These are phyloP conservation scores for Periconia digitata DNA, from an alignment of 2,329 filamentous ascomycete species.

Conservation along the genomic window DNA sequence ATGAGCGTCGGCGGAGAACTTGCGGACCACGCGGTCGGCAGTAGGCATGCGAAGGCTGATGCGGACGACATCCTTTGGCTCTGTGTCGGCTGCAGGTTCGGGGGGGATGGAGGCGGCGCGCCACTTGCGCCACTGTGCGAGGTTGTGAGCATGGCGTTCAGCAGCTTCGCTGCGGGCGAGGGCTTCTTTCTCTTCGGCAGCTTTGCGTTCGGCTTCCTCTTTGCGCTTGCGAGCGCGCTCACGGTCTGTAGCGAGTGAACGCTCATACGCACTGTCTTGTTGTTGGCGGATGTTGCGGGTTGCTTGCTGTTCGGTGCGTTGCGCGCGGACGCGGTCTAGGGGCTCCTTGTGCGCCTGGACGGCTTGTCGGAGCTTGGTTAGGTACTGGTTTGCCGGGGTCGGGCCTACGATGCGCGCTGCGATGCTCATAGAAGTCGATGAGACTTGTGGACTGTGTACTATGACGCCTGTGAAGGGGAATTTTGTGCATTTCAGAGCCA, in stretches of 20 bases:
- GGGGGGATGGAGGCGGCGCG: slow-evolving; percentile 65
- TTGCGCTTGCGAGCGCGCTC: slow-evolving; percentile 76
- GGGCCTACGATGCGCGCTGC: slow-evolving; percentile 77
- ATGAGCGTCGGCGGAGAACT: slow-evolving; percentile 68
- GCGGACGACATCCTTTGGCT: slow-evolving; percentile 72
- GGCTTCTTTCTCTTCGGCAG: slow-evolving; percentile 66
- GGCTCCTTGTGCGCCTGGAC: slow-evolving; percentile 77
- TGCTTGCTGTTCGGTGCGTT: slow-evolving; percentile 77
- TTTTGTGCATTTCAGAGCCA: slow-evolving; percentile 83
- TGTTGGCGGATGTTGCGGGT: slow-evolving; percentile 79
- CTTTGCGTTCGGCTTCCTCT: slow-evolving; percentile 70
- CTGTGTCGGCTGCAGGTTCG: slow-evolving; percentile 67
- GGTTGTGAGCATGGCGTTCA: slow-evolving; percentile 57
- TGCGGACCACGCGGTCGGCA: slow-evolving; percentile 74
- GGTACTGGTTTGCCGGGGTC: slow-evolving; percentile 68
- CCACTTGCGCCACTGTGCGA: slow-evolving; percentile 78
- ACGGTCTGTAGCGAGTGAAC: slow-evolving; percentile 82
- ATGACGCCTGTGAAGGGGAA: slow-evolving; percentile 88
- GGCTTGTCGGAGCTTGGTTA: slow-evolving; percentile 72
- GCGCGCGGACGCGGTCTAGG: slow-evolving; percentile 71
- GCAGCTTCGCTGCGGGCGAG: slow-evolving; percentile 65
- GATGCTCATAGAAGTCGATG: slow-evolving; percentile 86
- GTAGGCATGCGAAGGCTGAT: slow-evolving; percentile 64
- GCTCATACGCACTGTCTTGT: slow-evolving; percentile 92
- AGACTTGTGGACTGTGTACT: slow-evolving; percentile 82